Conservation (phyloP, 148 eudicot genomes). For the Camellia granthamiana region DNA sequence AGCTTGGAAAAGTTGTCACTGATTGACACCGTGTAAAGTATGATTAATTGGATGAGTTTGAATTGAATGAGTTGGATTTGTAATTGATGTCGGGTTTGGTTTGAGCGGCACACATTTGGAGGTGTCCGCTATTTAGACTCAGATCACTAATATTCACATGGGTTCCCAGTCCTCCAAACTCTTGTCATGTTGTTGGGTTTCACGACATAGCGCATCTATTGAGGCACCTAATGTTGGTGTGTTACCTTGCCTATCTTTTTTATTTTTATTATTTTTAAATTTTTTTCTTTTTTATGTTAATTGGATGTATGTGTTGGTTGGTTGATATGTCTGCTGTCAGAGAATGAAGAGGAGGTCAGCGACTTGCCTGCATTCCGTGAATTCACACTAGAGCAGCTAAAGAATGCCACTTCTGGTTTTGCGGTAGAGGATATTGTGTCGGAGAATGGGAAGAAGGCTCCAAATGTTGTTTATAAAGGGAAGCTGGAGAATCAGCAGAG, state of each 20-base stretch:
- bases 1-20: neutral
- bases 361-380: constrained; percentile 42
- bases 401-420: constrained; percentile 64
- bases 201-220: constrained; percentile 44
- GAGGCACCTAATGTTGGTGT: constrained; percentile 46
- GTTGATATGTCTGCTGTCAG: constrained; percentile 24
- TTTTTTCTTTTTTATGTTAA: neutral
- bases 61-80: neutral
- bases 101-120: neutral
- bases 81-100: constrained; percentile 5
- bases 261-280: too few relatives aligned
- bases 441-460: constrained; percentile 69
- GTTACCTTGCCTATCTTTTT: too few relatives aligned
- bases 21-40: neutral
- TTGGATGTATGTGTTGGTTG: neutral
- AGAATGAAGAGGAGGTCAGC: constrained; percentile 36
- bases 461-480: constrained; percentile 72
- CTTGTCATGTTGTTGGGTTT: constrained; percentile 51
- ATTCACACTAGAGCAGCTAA: constrained; percentile 57
- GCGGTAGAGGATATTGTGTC: constrained; percentile 68
- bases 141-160: constrained; percentile 29
- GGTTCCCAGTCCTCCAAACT: constrained; percentile 63
- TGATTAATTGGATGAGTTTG: neutral
- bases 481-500: constrained; percentile 62
- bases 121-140: neutral